Evolutionary conservation across 2,329 filamentous ascomycete genomes (phyloP).

Genomic region (Aspergillus ibericus): DNA sequence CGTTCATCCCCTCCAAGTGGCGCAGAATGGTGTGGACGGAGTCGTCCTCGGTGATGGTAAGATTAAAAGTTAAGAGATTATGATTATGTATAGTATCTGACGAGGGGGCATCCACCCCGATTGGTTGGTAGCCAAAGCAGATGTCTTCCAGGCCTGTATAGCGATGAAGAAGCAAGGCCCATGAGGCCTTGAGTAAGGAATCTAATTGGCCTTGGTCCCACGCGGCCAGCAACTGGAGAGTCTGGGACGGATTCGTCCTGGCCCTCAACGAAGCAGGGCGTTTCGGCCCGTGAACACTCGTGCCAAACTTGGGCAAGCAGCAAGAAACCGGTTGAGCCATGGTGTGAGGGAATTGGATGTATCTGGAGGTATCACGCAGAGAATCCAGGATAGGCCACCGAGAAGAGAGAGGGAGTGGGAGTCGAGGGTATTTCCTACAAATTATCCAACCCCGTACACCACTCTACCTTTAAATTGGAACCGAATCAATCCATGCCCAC

Average conservation of each 20-base stretch:
- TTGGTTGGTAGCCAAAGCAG: slow-evolving; percentile 46
- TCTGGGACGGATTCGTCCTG: slow-evolving; percentile 30
- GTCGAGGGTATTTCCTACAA: slow-evolving; percentile 3
- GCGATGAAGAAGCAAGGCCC: slow-evolving; percentile 47
- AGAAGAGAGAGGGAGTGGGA: background rate
- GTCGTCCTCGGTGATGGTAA: slow-evolving; percentile 32
- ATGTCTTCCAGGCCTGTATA: slow-evolving; percentile 51
- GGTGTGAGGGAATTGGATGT: slow-evolving; percentile 11
- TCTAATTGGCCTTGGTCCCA: slow-evolving; percentile 28
- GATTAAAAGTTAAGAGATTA: slow-evolving; percentile 22
- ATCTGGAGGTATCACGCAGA: background rate
- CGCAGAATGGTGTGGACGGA: slow-evolving; percentile 30
- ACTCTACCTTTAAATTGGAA: slow-evolving; percentile 16
- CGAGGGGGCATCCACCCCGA: slow-evolving; percentile 23
- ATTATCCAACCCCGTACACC: background rate
- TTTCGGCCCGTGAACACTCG: slow-evolving; percentile 28
- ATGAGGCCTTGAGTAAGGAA: slow-evolving; percentile 43
- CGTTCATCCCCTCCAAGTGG: slow-evolving; percentile 20
- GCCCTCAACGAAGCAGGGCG: slow-evolving; percentile 39
- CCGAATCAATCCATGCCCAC: background rate
- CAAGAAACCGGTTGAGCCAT: slow-evolving; percentile 35
- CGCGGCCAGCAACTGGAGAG: slow-evolving; percentile 32
- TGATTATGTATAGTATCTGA: slow-evolving; percentile 11
- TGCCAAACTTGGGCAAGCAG: slow-evolving; percentile 37
- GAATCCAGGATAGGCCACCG: background rate